Evolutionary conservation across 768 basidiomycete genomes (phyloP).

Genomic region (Tricholoma furcatifolium): DNA sequence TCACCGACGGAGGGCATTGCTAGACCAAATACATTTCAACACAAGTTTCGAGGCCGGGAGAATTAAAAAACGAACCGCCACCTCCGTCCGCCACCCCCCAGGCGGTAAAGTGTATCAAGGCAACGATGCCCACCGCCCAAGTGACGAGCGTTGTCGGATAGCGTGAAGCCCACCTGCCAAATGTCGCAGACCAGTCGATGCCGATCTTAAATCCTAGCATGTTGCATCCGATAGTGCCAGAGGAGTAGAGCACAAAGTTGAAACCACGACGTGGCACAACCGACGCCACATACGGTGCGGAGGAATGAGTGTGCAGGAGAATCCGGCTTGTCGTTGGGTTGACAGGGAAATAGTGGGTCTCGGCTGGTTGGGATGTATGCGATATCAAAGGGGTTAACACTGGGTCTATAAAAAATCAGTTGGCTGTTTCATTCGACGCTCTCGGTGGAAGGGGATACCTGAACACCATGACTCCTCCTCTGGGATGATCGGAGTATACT

Average conservation of each 20-base stretch:
- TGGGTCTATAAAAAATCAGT: constrained; percentile 35
- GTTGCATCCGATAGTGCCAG: constrained; percentile 49
- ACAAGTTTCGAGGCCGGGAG: background rate
- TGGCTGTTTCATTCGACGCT: constrained; percentile 3
- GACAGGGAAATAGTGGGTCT: constrained; percentile 70
- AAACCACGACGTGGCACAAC: constrained; percentile 34
- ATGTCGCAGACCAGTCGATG: constrained; percentile 68
- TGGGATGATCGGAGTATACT: constrained; percentile 35
- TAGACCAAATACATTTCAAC: constrained; percentile 18
- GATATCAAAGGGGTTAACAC: constrained; percentile 65
- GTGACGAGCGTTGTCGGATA: constrained; percentile 71
- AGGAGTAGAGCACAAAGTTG: constrained; percentile 58
- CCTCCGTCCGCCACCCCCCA: constrained; percentile 39
- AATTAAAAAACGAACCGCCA: constrained; percentile 19
- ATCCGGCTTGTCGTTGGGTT: constrained; percentile 33
- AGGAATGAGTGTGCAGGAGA: constrained; percentile 66
- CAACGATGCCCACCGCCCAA: constrained; percentile 75
- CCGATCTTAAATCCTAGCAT: constrained; percentile 44
- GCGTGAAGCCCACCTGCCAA: constrained; percentile 70
- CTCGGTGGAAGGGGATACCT: constrained; percentile 24
- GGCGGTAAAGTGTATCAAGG: constrained; percentile 52
- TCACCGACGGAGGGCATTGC: constrained; percentile 49
- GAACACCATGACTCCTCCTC: constrained; percentile 27
- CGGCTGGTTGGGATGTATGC: constrained; percentile 56
- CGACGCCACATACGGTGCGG: constrained; percentile 64